Percentiles rank a stretch among this genome's conserved stretches.
These are phyloP conservation scores for Thecaphora thlaspeos DNA, from an alignment of 1,284 basidiomycete genomes.

Conservation along the genomic window DNA sequence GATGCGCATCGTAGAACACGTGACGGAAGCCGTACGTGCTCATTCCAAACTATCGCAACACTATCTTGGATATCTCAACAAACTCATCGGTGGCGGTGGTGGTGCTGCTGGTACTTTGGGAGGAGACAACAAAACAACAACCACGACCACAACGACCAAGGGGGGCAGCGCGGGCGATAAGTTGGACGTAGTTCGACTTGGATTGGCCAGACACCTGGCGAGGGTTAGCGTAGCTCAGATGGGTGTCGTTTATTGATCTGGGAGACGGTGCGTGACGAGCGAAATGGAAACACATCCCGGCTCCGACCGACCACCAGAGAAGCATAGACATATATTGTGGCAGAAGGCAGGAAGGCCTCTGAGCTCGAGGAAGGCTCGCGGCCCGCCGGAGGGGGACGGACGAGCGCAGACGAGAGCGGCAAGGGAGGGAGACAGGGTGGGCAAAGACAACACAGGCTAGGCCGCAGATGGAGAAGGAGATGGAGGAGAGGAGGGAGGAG, in stretches of 20 bases:
- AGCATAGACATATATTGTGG: no score
- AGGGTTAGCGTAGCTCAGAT: constrained; percentile 33
- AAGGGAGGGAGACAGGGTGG: no score
- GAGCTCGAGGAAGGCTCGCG: no score
- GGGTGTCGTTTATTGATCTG: constrained; percentile 3
- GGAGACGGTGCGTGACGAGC: no score
- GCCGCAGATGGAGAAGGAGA: no score
- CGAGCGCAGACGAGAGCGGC: no score
- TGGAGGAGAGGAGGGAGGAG: no score
- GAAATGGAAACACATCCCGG: no score
- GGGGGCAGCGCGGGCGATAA: constrained; percentile 13
- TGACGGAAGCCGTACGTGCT: constrained; percentile 28
- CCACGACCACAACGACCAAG: constrained; percentile 3
- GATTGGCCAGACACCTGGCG: constrained; percentile 38
- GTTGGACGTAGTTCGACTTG: constrained; percentile 39
- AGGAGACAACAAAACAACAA: constrained; percentile 1
- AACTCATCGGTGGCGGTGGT: constrained; percentile 16
- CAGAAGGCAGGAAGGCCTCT: no score
- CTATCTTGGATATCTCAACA: constrained; percentile 42
- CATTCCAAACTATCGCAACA: constrained; percentile 38
- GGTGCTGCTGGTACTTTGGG: not conserved
- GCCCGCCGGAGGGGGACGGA: no score
- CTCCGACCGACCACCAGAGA: no score
- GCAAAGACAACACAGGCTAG: no score
- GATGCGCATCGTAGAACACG: constrained; percentile 47